These are phyloP conservation scores for Vigna reflexopilosa DNA, from an alignment of 306 rosid genomes.

Conservation along the genomic window DNA sequence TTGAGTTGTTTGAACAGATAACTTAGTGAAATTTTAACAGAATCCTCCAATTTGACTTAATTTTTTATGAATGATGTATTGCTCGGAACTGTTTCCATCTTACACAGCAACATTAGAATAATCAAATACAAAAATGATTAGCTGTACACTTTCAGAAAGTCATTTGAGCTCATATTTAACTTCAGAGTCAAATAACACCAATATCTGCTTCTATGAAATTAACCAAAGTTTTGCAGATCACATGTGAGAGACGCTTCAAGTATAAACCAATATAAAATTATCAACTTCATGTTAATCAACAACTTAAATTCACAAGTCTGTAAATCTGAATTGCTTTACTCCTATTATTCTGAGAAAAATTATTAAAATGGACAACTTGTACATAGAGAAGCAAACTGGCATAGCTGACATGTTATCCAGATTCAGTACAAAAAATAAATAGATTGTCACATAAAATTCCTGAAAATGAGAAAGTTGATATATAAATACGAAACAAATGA, in stretches of 20 bases:
- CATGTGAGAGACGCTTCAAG: too few species aligned
- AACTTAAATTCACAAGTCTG: constrained; percentile 12
- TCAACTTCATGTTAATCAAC: neutral
- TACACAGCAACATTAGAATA: constrained; percentile 8
- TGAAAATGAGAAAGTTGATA: neutral
- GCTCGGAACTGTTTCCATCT: neutral
- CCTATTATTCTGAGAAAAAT: too few species aligned
- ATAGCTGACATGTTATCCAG: neutral
- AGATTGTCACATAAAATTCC: neutral
- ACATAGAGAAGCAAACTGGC: neutral
- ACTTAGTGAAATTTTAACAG: neutral
- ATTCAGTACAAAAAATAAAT: neutral
- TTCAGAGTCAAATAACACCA: too few species aligned
- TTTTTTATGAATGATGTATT: neutral
- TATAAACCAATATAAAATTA: constrained; percentile 16
- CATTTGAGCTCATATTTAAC: too few species aligned
- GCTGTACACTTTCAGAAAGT: too few species aligned
- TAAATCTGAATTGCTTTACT: too few species aligned
- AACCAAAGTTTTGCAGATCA: too few species aligned
- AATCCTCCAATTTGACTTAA: neutral
- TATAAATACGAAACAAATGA: neutral
- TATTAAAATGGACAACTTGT: neutral
- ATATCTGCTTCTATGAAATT: too few species aligned
- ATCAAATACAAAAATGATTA: neutral
- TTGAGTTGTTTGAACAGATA: neutral